A percentile compares a stretch with the other conserved stretches of the same genome.
Evolutionary conservation across 192 early-diverging fungal species (phyloP).

Genomic region (Chytriomyces sp.): DNA sequence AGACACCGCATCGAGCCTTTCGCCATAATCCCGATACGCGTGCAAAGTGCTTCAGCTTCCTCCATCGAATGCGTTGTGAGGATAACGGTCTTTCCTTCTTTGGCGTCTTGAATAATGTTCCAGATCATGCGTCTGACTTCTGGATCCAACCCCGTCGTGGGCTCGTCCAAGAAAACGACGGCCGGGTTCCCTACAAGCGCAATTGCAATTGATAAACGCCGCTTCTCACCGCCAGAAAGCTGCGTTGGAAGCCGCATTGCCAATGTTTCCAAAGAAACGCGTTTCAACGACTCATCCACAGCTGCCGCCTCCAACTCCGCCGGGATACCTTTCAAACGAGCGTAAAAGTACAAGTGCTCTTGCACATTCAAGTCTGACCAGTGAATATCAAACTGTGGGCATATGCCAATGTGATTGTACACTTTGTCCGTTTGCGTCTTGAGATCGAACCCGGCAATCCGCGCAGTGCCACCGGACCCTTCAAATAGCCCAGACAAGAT

Average conservation of each 20-base stretch:
- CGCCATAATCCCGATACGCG: slow-evolving; percentile 81
- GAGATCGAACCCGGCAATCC: slow-evolving; percentile 65
- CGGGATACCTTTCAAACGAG: slow-evolving; percentile 70
- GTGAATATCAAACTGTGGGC: slow-evolving; percentile 74
- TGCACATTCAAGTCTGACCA: slow-evolving; percentile 72
- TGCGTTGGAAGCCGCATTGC: slow-evolving; percentile 66
- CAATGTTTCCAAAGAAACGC: slow-evolving; percentile 62
- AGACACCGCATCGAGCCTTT: slow-evolving; percentile 72
- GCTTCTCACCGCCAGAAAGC: slow-evolving; percentile 77
- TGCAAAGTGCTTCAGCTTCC: slow-evolving; percentile 79
- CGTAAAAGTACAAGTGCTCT: slow-evolving; percentile 76
- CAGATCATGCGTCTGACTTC: slow-evolving; percentile 78
- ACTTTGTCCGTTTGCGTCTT: slow-evolving; percentile 60
- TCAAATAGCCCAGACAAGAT: slow-evolving; percentile 75
- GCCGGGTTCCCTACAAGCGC: slow-evolving; percentile 64
- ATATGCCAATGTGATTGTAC: slow-evolving; percentile 71
- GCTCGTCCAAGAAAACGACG: slow-evolving; percentile 80
- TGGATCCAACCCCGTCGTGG: slow-evolving; percentile 73
- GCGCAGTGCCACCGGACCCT: slow-evolving; percentile 65
- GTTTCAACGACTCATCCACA: slow-evolving; percentile 47
- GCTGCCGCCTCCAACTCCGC: slow-evolving; percentile 55
- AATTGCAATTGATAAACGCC: slow-evolving; percentile 60
- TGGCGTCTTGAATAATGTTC: slow-evolving; percentile 68
- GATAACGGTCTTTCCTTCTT: slow-evolving; percentile 65
- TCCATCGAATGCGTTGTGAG: slow-evolving; percentile 78